These are phyloP conservation scores for Fusarium pininemorale DNA, from an alignment of 2,329 filamentous ascomycete species.

Conservation along the genomic window DNA sequence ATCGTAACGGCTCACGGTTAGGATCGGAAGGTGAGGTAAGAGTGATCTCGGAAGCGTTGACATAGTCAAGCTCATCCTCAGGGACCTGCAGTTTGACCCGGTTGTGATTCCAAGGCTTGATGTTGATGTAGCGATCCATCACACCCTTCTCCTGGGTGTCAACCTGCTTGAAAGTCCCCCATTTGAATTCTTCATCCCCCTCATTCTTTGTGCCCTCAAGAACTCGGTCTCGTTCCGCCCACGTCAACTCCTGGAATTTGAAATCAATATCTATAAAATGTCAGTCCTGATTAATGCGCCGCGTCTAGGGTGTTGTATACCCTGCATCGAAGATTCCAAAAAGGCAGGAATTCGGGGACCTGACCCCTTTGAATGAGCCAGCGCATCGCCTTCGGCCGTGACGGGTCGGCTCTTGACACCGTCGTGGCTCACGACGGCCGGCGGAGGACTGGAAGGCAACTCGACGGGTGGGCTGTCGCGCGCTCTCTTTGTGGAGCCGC, in stretches of 20 bases:
- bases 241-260: slow-evolving; percentile 63
- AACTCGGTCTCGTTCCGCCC: slow-evolving; percentile 61
- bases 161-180: slow-evolving; percentile 49
- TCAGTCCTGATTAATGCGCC: slow-evolving; percentile 8
- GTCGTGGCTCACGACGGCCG: slow-evolving; percentile 51
- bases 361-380: slow-evolving; percentile 21
- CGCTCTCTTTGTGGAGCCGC: slow-evolving; percentile 58
- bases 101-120: slow-evolving; percentile 89
- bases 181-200: slow-evolving; percentile 44
- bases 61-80: slow-evolving; percentile 77
- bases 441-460: slow-evolving; percentile 42
- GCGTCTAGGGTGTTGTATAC: slow-evolving; percentile 39
- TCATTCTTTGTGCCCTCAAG: slow-evolving; percentile 52
- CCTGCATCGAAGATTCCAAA: slow-evolving; percentile 49
- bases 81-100: slow-evolving; percentile 83
- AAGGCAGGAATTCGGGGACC: slow-evolving; percentile 50
- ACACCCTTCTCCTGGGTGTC: slow-evolving; percentile 43
- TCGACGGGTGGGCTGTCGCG: slow-evolving; percentile 52
- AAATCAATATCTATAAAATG: slow-evolving; percentile 54
- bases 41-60: slow-evolving; percentile 80
- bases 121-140: slow-evolving; percentile 87
- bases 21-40: slow-evolving; percentile 57
- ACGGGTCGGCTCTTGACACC: slow-evolving; percentile 43
- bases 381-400: slow-evolving; percentile 29
- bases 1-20: slow-evolving; percentile 60